Evolutionary conservation across 805 yeast species (phyloP).

Genomic region (Sungouiella thailandica): DNA sequence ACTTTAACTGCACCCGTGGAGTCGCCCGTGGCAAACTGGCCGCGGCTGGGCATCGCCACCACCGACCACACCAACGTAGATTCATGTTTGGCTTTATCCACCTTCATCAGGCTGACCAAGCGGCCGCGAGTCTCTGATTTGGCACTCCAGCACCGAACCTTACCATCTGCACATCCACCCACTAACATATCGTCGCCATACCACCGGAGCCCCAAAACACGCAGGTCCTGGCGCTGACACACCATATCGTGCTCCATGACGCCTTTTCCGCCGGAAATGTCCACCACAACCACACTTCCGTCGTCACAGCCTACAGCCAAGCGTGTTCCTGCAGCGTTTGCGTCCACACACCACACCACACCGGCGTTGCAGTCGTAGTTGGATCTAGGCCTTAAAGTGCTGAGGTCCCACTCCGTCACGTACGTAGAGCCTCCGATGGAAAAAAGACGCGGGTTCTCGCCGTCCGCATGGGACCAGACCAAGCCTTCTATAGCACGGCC

Average conservation of each 20-base stretch:
- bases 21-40: slow-evolving; percentile 91
- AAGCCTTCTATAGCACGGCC: slow-evolving; percentile 87
- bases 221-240: slow-evolving; percentile 76
- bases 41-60: slow-evolving; percentile 51
- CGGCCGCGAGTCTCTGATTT: slow-evolving; percentile 51
- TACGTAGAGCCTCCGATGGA: slow-evolving; percentile 92
- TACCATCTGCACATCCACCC: slow-evolving; percentile 96
- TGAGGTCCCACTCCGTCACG: slow-evolving; percentile 88
- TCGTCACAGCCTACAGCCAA: slow-evolving; percentile 94
- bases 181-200: slow-evolving; percentile 56
- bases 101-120: slow-evolving; percentile 79
- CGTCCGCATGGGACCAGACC: slow-evolving; percentile 60
- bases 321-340: slow-evolving; percentile 53
- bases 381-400: slow-evolving; percentile 62
- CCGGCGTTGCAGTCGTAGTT: slow-evolving; percentile 92
- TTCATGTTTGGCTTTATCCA: slow-evolving; percentile 81
- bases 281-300: slow-evolving; percentile 80
- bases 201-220: slow-evolving; percentile 81
- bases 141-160: slow-evolving; percentile 74
- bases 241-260: slow-evolving; percentile 69
- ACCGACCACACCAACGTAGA: slow-evolving; percentile 92
- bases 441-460: slow-evolving; percentile 62
- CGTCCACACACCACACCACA: slow-evolving; percentile 83
- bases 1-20: slow-evolving; percentile 91
- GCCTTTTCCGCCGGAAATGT: slow-evolving; percentile 85